Evolutionary conservation across 1,284 basidiomycete genomes (phyloP).

Genomic region (Sporisorium reilianum): DNA sequence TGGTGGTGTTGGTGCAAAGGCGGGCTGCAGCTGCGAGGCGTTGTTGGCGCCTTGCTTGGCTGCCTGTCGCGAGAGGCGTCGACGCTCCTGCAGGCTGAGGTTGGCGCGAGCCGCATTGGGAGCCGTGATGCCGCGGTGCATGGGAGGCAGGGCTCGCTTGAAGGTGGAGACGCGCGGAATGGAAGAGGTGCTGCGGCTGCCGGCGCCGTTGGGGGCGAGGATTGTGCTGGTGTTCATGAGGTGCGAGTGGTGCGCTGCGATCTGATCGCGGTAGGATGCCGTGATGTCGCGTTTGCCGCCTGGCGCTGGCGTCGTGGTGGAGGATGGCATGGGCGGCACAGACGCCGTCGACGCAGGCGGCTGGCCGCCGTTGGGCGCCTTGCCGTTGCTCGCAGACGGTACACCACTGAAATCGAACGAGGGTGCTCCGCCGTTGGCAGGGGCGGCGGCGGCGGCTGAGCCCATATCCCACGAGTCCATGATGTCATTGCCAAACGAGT

Average conservation of each 20-base stretch:
- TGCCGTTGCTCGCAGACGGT: background rate
- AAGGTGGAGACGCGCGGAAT: conserved; percentile 46
- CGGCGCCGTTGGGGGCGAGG: conserved; percentile 12
- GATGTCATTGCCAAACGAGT: conserved; percentile 26
- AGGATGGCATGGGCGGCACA: too few relatives aligned
- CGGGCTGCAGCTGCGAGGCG: conserved; percentile 15
- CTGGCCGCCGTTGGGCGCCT: too few relatives aligned
- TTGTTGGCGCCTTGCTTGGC: conserved; percentile 27
- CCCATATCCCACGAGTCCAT: conserved; percentile 39
- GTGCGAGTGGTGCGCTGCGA: conserved; percentile 55
- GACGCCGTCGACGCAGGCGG: background rate
- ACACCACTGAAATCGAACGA: conserved; percentile 24
- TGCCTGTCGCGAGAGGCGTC: conserved; percentile 54
- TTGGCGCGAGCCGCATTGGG: conserved; percentile 29
- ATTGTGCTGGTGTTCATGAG: conserved; percentile 42
- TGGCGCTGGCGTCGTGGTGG: background rate
- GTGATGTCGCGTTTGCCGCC: conserved; percentile 23
- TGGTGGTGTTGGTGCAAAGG: conserved; percentile 5
- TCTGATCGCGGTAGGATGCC: conserved; percentile 46
- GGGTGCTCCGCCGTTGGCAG: conserved; percentile 4
- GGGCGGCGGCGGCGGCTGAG: conserved; percentile 10
- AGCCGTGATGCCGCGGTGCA: conserved; percentile 28
- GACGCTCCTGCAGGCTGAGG: conserved; percentile 60
- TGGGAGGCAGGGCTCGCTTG: conserved; percentile 28
- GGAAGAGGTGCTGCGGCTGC: conserved; percentile 31